Evolutionary conservation across 208 protist species (phyloP).

Genomic region (Trichomonas vaginalis): DNA sequence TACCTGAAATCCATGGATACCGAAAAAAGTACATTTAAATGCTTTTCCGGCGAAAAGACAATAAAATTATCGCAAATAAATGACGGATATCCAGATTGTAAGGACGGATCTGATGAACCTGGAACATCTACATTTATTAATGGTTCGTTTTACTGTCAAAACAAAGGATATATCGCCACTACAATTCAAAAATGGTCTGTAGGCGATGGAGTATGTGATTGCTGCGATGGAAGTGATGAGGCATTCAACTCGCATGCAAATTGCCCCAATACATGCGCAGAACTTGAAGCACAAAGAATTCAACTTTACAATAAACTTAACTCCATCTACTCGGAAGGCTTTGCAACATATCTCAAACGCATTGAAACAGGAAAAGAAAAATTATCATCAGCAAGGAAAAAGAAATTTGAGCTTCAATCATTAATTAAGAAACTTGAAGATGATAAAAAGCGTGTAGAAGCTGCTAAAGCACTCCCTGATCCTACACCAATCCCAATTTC

Average conservation of each 20-base stretch:
- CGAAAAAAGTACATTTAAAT: background rate
- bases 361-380: background rate
- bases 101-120: background rate
- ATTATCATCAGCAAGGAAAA: background rate
- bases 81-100: background rate
- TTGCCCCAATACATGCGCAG: background rate
- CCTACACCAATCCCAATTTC: background rate
- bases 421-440: background rate
- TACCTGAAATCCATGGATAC: background rate
- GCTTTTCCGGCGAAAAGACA: background rate
- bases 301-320: background rate
- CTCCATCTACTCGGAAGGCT: background rate
- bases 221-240: background rate
- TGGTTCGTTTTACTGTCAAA: background rate
- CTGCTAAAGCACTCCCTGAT: background rate
- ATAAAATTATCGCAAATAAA: background rate
- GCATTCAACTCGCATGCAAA: background rate
- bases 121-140: background rate
- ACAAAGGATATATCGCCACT: background rate
- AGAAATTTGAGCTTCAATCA: background rate
- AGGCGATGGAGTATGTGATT: background rate
- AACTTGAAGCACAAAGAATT: background rate
- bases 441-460: background rate
- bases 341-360: background rate
- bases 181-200: background rate